Conservation (phyloP, 1,284 basidiomycete species). For the Quambalaria eucalypti region DNA sequence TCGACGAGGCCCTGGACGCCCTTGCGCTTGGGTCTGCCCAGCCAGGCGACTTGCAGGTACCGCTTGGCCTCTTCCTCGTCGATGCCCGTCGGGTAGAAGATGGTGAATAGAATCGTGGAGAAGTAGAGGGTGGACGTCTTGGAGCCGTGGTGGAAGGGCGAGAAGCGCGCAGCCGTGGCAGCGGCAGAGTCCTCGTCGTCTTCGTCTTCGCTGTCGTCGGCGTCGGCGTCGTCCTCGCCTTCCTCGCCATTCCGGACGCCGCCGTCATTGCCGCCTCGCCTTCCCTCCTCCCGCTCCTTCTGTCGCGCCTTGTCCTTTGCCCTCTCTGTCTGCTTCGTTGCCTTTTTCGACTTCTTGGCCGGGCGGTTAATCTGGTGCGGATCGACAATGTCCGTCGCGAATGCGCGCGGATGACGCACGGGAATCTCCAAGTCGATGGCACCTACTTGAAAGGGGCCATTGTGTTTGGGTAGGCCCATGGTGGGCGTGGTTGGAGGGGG, state of each 20-base stretch:
- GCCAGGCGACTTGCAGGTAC: constrained; percentile 21
- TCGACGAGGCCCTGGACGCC: constrained; percentile 15
- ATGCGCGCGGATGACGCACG: constrained; percentile 24
- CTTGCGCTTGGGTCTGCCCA: constrained; percentile 24
- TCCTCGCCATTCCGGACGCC: too few relatives aligned
- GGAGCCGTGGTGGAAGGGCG: constrained; percentile 14
- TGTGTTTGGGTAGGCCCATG: constrained; percentile 23
- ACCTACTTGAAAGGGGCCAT: constrained; percentile 28
- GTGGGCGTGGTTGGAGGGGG: too few relatives aligned
- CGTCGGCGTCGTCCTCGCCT: background rate
- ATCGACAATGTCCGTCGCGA: constrained; percentile 12
- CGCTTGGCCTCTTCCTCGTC: constrained; percentile 8
- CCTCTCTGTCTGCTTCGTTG: background rate
- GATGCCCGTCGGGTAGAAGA: constrained; percentile 28
- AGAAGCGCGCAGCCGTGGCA: constrained; percentile 2
- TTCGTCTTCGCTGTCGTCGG: background rate
- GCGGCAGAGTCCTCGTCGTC: background rate
- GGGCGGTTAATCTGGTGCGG: constrained; percentile 8
- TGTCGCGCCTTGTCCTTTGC: background rate
- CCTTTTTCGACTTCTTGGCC: constrained; percentile 6
- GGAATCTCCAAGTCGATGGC: constrained; percentile 36
- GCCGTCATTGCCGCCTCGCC: background rate
- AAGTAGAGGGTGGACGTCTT: constrained; percentile 27
- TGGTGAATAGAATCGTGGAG: constrained; percentile 32
- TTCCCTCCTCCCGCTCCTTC: too few relatives aligned